Base-by-base conservation (phyloP, 192 early-diverging fungal genomes). In the Coemansia sp. region DNA sequence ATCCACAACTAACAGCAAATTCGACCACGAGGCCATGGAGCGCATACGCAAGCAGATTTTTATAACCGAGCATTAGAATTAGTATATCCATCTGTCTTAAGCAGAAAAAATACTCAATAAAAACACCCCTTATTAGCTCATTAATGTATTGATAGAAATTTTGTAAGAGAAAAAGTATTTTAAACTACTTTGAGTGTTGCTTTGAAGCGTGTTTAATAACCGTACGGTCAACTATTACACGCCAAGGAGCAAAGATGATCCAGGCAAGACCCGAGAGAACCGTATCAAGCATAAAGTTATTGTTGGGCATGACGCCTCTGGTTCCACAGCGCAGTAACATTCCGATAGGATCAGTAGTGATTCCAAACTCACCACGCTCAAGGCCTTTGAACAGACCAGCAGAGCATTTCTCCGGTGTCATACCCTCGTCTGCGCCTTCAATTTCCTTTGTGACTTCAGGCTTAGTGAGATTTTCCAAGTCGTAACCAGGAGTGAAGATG, bases 401-500 rank as follows among this genome's bases (percentile, higher is more conserved):
- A 6, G 72, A 70, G 68, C 87, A 88, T 65, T 87, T 75, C 27
- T 87, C 86, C 1, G 89, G 83, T 8, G 86, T 84, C 73, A 85
- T 57, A 6, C 85, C 87, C 0, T 68, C 76, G 59, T 86, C 83
- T 2, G 76, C 74, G n/a, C 90, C 90, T 64, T 92, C 90, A 52
- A 92, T 88, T 29, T 86, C 80, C 42, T 83, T 85, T 0, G 90
- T 90, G 3, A 92, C 66, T 52, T 86, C 52, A 25, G 89, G 90
- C 72, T 92, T 92, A 3, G 87, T 90, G 75, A 85, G 57, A 63
- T 90, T 92, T 87, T 92, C 91, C 0, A 57, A 63, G 51, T 88
- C 88, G 59, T 83, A 91, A 10, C 91, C 91, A 42, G 89, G 89
- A 2, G 88, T 85, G 29, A 84, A 78, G 53, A 92, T 91, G 0